Evolutionary conservation across 2,329 filamentous ascomycete species (phyloP), one percentile per base, ranked within the genome.

Genomic region (Massarina eburnea): DNA sequence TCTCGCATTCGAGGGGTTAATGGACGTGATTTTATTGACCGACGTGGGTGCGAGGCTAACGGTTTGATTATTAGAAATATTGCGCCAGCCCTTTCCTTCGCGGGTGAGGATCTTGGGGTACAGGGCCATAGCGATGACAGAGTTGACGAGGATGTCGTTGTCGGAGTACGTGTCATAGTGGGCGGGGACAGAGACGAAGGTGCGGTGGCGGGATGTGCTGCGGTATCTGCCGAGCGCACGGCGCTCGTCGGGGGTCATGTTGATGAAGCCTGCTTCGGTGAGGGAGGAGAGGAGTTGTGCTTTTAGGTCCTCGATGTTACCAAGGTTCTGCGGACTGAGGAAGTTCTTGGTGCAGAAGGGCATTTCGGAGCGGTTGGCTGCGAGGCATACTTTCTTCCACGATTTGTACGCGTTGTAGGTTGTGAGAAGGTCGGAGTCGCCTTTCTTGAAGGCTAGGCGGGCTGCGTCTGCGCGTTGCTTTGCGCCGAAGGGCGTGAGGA

Each of bases 261-360:
- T 81, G 5, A 97, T 73, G 53, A 96, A 88, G 0, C 90, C 89
- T 1, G 91, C 89, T 58, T 97, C 94, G 6, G 86, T 87, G 1
- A 99, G 79, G 0, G 89, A 88, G 2, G 89, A 85, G 1, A 96
- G 77, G 0, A 99, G 81, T 62, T 99, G 94, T 6, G 88, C 88
- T 71, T 97, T 99, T 42, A 97, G 80, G 58, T 99, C 94, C 68
- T 99, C 94, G 53, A 99, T 96, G 52, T 94, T 95, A 37, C 84
- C 79, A 3, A 99, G 79, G 3, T 89, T 94, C 66, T 95, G 91
- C n/a, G 86, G 80, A 49, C 86, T 92, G 41, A 99, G 80, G 63
- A 91, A 96, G 70, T 96, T 96, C 74, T 95, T 96, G 59, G 87
- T 85, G 73, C 94, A 99, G 71, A 95, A 99, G 55, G 91, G 83